Percentiles rank a stretch among this genome's conserved stretches.
phyloP scores from a whole-genome alignment of 1,139 yeast species.

The Diutina catenulata region DNA sequence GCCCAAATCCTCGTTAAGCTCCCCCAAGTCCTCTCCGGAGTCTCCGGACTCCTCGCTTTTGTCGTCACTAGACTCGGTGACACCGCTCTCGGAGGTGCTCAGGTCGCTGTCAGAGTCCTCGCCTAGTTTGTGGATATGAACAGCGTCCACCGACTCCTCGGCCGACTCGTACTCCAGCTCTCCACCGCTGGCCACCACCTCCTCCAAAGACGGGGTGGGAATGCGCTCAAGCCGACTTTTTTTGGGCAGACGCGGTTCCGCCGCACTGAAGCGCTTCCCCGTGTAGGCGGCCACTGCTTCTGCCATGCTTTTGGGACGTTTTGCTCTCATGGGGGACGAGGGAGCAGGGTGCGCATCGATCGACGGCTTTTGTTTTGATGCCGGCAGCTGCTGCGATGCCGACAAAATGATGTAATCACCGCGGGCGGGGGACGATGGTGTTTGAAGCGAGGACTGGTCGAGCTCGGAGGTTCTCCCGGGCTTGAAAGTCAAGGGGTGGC shows the following conservation, averaged over 20 bases:
- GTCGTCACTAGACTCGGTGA: background rate
- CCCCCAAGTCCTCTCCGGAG: slow-evolving; percentile 6
- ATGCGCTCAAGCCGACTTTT: background rate
- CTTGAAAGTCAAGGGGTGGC: slow-evolving; percentile 48
- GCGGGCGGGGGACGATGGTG: slow-evolving; percentile 25
- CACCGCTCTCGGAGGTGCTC: background rate
- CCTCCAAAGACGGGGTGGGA: background rate
- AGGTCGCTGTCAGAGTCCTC: background rate
- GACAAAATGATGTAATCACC: slow-evolving; percentile 24
- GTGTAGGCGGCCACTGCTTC: slow-evolving; percentile 53
- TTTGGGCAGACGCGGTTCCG: background rate
- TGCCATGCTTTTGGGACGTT: slow-evolving; percentile 31
- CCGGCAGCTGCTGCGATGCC: background rate
- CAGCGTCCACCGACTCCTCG: background rate
- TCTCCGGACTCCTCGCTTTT: slow-evolving; percentile 3
- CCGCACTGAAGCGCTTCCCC: slow-evolving; percentile 22
- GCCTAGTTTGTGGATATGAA: too few relatives aligned
- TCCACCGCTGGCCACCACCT: background rate
- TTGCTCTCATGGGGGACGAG: too few relatives aligned
- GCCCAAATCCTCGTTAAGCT: background rate
- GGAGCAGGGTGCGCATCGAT: too few relatives aligned
- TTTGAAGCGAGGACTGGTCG: too few relatives aligned
- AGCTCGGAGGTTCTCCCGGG: slow-evolving; percentile 26
- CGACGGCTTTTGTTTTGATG: background rate
- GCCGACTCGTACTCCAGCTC: background rate